Base-by-base conservation (phyloP, 1,284 basidiomycete species). In the Kalmanozyma brasiliensis region DNA sequence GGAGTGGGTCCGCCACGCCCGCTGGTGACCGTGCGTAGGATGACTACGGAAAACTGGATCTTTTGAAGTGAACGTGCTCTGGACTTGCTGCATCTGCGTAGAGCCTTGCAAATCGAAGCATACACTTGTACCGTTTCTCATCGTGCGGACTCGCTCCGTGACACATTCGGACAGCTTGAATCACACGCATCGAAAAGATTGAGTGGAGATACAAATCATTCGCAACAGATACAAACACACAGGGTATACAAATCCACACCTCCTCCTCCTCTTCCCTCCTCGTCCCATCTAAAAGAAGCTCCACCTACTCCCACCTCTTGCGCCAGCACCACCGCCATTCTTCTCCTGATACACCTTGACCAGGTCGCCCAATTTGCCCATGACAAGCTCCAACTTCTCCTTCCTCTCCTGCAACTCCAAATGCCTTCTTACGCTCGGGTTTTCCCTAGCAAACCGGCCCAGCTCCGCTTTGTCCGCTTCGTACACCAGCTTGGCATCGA, bases 371-470 rank as follows among this genome's bases (percentile, higher is more conserved):
- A 83, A 72, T 47, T 81, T 83, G 4, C 78, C 76, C 60, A 82
- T 81, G 20, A 83, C 73, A 74, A 72, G 41, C 33, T 78, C 78
- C n/a, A 98, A 86, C 84, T 97, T 98, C 80, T 98, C 94, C 80
- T 98, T 98, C 32, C 94, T 86, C 60, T 95, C 93, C 82, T 99
- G 96, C 37, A 99, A 84, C 68, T 98, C 94, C n/a, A 99, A 86
- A 82, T 99, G 96, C 52, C 85, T 85, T 69, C 89, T 85, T 52
- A 99, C 88, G 24, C 84, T 84, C 1, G 94, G 95, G 80, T 98
- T 98, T 85, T 99, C 94, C 24, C 92, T 87, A 0, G 96, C 95
- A 83, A 99, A 99, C 59, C 88, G 87, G 24, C 89, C 83, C 43
- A 97, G 91, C 81, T 95, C 92, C 43, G 86, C 86, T 5, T 92